Conservation (phyloP, 1,284 basidiomycete species). For the Phlebopus sp. region DNA sequence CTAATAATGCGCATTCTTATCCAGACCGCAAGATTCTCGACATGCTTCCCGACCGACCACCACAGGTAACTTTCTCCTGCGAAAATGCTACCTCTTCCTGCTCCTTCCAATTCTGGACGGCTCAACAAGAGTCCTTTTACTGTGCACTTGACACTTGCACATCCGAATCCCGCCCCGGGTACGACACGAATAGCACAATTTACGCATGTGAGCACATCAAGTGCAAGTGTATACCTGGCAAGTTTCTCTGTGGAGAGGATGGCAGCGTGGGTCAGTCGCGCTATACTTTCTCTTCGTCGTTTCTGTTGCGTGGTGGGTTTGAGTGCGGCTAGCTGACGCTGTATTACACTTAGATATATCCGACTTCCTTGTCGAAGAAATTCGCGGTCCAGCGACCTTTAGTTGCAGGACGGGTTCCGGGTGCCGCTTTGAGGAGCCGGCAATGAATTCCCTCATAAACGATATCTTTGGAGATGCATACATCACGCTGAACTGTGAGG, state of each 20-base stretch:
- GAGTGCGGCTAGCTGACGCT: slow-evolving; percentile 1
- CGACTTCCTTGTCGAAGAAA: slow-evolving; percentile 88
- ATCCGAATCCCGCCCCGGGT: slow-evolving; percentile 49
- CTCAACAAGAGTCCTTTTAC: slow-evolving; percentile 92
- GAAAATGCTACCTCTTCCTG: slow-evolving; percentile 61
- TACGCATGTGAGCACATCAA: slow-evolving; percentile 83
- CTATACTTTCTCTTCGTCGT: background rate
- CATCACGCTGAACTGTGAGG: slow-evolving; percentile 85
- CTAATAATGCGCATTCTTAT: background rate
- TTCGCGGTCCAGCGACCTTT: slow-evolving; percentile 89
- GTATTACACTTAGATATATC: slow-evolving; percentile 79
- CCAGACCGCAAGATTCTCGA: slow-evolving; percentile 86
- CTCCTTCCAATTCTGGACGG: slow-evolving; percentile 97
- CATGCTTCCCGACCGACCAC: slow-evolving; percentile 83
- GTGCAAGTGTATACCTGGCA: slow-evolving; percentile 88
- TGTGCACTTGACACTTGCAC: slow-evolving; percentile 76
- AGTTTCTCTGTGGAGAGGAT: slow-evolving; percentile 94
- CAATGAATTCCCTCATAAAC: slow-evolving; percentile 93
- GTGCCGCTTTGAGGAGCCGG: slow-evolving; percentile 92
- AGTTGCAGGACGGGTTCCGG: slow-evolving; percentile 72
- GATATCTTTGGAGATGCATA: slow-evolving; percentile 90
- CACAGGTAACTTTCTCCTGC: slow-evolving; percentile 95
- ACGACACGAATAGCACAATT: slow-evolving; percentile 69
- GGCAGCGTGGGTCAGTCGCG: slow-evolving; percentile 82
- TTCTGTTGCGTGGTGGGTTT: background rate